These are phyloP conservation scores for Pichia manshurica DNA, from an alignment of 805 yeast genomes.

Conservation along the genomic window DNA sequence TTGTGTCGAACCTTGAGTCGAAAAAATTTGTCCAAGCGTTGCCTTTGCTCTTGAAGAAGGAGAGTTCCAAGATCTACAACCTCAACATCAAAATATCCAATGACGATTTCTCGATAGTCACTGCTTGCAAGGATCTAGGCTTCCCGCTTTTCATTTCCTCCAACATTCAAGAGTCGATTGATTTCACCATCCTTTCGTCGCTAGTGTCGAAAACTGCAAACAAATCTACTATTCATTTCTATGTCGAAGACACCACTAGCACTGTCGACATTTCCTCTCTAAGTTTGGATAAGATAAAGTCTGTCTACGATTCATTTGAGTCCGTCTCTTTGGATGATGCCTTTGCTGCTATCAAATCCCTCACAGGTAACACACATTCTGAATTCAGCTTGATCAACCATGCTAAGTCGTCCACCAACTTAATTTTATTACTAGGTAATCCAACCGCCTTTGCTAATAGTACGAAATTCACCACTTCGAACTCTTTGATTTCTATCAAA, in stretches of 20 bases:
- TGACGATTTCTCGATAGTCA: constrained; percentile 61
- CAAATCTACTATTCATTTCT: constrained; percentile 70
- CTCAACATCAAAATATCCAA: constrained; percentile 53
- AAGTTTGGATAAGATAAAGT: constrained; percentile 10
- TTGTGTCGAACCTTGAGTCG: constrained; percentile 40
- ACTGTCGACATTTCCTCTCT: constrained; percentile 6
- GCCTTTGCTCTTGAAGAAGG: constrained; percentile 44
- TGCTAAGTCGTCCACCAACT: constrained; percentile 24
- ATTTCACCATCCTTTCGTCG: constrained; percentile 53
- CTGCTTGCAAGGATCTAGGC: constrained; percentile 69
- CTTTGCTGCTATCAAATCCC: constrained; percentile 27
- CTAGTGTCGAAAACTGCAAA: constrained; percentile 43
- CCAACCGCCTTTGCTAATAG: constrained; percentile 24
- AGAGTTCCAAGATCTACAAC: constrained; percentile 40
- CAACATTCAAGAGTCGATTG: constrained; percentile 42
- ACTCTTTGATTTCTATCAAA: constrained; percentile 51
- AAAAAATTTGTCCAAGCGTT: constrained; percentile 49
- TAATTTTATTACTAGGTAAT: constrained; percentile 61
- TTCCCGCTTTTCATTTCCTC: constrained; percentile 65
- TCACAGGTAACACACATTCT: constrained; percentile 28
- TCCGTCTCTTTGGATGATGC: constrained; percentile 30
- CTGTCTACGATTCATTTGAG: constrained; percentile 18
- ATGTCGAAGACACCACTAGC: constrained; percentile 23
- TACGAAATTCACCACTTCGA: constrained; percentile 17
- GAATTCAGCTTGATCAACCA: constrained; percentile 35